Evolutionary conservation across 176 grass and related monocot species (phyloP).

Genomic region (Aechmea fasciata): DNA sequence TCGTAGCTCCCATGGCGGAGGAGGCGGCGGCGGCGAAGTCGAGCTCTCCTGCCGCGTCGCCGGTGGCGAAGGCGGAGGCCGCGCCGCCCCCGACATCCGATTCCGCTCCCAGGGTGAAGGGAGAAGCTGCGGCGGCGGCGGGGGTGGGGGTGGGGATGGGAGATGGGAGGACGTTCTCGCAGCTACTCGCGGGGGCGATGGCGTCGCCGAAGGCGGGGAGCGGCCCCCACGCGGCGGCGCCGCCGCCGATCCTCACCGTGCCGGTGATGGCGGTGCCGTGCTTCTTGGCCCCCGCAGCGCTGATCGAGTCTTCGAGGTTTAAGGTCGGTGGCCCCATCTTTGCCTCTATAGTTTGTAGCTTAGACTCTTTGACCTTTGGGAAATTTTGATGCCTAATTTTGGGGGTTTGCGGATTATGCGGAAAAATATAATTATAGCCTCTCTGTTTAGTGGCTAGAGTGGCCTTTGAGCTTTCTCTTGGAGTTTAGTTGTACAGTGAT

Average conservation of each 20-base stretch:
- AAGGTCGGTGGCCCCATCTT: conserved; percentile 39
- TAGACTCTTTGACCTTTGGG: not conserved
- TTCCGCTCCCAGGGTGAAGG: not conserved
- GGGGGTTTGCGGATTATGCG: not conserved
- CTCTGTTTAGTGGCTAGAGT: not conserved
- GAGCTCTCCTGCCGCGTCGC: not conserved
- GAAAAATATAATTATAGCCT: not conserved
- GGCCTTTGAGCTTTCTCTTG: not conserved
- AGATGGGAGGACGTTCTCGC: conserved; percentile 23
- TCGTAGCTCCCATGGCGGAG: not conserved
- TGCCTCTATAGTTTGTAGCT: not conserved
- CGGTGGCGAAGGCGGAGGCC: not conserved
- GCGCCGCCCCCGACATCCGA: not conserved
- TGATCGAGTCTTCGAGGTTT: conserved; percentile 50
- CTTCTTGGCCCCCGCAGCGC: conserved; percentile 36
- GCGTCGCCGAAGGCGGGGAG: conserved; percentile 14
- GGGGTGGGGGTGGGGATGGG: not conserved
- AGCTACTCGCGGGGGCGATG: conserved; percentile 22
- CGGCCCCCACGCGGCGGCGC: conserved; percentile 16
- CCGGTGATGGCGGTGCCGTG: conserved; percentile 55
- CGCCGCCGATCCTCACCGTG: conserved; percentile 34
- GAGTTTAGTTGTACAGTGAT: not conserved
- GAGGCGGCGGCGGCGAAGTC: conserved; percentile 5
- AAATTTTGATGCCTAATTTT: not conserved
- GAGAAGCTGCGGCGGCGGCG: not conserved